phyloP scores from a whole-genome alignment of 2,329 filamentous ascomycete species.

The Aschersonia sp. region DNA sequence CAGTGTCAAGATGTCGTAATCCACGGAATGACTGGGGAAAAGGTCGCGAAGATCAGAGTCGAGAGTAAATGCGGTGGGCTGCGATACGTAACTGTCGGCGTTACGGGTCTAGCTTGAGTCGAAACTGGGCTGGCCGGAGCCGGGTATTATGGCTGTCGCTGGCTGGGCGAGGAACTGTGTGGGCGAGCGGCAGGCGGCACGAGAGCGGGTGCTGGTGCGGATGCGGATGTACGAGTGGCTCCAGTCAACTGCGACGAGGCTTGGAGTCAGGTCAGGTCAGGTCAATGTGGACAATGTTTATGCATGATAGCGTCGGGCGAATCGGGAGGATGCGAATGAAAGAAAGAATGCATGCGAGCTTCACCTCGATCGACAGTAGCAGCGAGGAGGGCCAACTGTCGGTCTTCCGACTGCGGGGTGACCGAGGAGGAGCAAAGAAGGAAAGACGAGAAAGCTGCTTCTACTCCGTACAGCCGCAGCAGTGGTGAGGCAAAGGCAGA shows the following conservation, averaged over 20 bases:
- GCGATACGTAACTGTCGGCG: conserved; percentile 7
- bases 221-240: neutral
- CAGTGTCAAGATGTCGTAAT: too few relatives aligned
- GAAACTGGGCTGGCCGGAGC: conserved; percentile 1
- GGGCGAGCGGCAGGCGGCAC: conserved; percentile 1
- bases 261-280: neutral
- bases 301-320: neutral
- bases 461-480: neutral
- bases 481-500: neutral
- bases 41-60: neutral
- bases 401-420: too few relatives aligned
- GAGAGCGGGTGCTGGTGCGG: conserved; percentile 3
- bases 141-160: neutral
- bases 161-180: neutral
- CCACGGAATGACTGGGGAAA: neutral
- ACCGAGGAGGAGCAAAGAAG: too few relatives aligned
- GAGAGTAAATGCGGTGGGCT: conserved; percentile 1
- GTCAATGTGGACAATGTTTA: neutral
- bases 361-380: too few relatives aligned
- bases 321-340: too few relatives aligned
- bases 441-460: too few relatives aligned
- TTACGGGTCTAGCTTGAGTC: conserved; percentile 6
- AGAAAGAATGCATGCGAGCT: too few relatives aligned
- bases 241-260: conserved; percentile 1
- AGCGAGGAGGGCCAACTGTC: too few relatives aligned